Evolutionary conservation across 208 protist species (phyloP), one percentile per base, ranked within the genome.

Genomic region (Leptomonas pyrrhocoris): DNA sequence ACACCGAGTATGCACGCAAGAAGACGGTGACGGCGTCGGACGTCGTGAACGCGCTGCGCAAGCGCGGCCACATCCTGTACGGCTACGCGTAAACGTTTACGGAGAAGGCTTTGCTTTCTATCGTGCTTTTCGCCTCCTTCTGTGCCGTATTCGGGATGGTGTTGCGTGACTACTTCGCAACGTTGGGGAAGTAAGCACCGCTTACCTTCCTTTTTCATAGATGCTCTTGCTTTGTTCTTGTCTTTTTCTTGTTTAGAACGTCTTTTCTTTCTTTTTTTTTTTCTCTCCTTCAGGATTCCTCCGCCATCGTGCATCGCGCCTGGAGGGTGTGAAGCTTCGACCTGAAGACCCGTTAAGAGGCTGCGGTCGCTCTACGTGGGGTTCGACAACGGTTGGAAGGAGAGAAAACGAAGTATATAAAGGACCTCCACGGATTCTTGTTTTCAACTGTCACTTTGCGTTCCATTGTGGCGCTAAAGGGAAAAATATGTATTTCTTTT

Each of bases 11-110:
- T n/a, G n/a, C n/a, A n/a, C n/a, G n/a, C n/a, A n/a, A n/a, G n/a
- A 90, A 28, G 74, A 96, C 90, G 30, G 88, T 95, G 36, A 95
- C 89, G 58, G 80, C 91, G 27, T 74, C 77, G 19, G 93, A 96
- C 69, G 88, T 97, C 51, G 90, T 96, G 64, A 93, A 93, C 63
- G 89, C 93, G 42, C 85, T 97, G n/a, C n/a, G 93, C 81, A 90
- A 92, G 77, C 84, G 83, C 59, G 93, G 93, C 60, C 77, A 91
- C 68, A 95, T 92, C 51, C 75, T 97, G 23, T 97, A 97, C 76
- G 91, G 93, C 70, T 97, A 94, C 74, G 90, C 85, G 63, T 85
- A 80, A 55, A 45, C n/a, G 34, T 38, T 38, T 9, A 9, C 34
- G 27, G 16, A 43, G 1, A 59, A 42, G 36, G 9, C 30, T 8